A percentile compares a stretch with the other conserved stretches of the same genome.
phyloP scores from a whole-genome alignment of 2,329 filamentous ascomycete species.

The Calonectria hawksworthii region DNA sequence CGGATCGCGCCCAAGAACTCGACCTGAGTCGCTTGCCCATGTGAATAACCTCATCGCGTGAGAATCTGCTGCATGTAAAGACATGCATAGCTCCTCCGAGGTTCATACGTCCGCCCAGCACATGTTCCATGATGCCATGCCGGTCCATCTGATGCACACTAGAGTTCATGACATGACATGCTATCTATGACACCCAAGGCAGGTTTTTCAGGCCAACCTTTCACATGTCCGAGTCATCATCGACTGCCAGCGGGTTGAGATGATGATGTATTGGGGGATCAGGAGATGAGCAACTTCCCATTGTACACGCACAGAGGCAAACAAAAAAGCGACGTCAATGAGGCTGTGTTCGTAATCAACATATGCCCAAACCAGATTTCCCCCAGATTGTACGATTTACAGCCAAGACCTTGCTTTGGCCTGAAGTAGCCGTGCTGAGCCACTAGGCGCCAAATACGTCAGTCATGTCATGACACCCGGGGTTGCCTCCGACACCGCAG shows the following conservation, averaged over 20 bases:
- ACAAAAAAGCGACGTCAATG: background rate
- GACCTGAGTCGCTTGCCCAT: slow-evolving; percentile 25
- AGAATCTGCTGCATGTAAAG: slow-evolving; percentile 7
- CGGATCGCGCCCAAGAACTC: background rate
- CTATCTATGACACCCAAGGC: slow-evolving; percentile 13
- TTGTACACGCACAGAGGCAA: background rate
- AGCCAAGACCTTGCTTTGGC: background rate
- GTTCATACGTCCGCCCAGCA: slow-evolving; percentile 7
- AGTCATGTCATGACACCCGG: slow-evolving; percentile 6
- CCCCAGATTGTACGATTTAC: background rate
- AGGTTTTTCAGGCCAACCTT: slow-evolving; percentile 5
- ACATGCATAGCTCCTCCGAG: slow-evolving; percentile 5
- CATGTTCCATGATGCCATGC: slow-evolving; percentile 12
- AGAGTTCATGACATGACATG: slow-evolving; percentile 4
- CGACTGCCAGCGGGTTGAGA: background rate
- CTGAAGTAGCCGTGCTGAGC: background rate
- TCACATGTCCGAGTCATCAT: slow-evolving; percentile 17
- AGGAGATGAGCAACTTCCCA: background rate
- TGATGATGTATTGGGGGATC: background rate
- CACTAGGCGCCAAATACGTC: background rate
- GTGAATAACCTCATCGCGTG: slow-evolving; percentile 44
- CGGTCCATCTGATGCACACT: background rate
- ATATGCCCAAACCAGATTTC: background rate
- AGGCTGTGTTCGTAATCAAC: background rate
- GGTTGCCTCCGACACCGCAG: background rate